Evolutionary conservation across 768 basidiomycete species (phyloP).

Genomic region (Lactarius sanguifluus): DNA sequence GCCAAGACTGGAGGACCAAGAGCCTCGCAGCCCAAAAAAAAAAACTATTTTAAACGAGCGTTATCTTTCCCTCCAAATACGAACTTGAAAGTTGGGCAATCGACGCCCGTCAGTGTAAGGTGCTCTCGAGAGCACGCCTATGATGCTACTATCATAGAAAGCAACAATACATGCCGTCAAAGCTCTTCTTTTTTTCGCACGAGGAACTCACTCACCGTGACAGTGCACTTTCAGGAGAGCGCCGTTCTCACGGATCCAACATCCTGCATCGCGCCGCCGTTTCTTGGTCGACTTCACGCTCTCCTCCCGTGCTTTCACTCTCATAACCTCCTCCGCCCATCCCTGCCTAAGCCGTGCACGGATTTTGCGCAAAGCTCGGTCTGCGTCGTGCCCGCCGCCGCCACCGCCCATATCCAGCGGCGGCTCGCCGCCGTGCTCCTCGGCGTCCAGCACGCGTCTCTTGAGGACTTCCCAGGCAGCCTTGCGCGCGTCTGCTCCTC

Average conservation of each 20-base stretch:
- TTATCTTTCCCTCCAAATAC: too few relatives aligned
- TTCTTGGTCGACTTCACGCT: background rate
- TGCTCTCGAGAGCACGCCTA: background rate
- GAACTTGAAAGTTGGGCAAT: background rate
- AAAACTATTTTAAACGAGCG: too few relatives aligned
- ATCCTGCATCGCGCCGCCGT: conserved; percentile 12
- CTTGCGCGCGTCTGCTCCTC: background rate
- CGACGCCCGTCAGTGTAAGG: background rate
- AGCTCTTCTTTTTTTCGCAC: background rate
- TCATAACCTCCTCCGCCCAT: conserved; percentile 2
- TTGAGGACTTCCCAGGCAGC: conserved; percentile 22
- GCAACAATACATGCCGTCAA: background rate
- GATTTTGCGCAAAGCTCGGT: conserved; percentile 4
- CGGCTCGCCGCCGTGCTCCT: conserved; percentile 22
- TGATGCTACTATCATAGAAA: background rate
- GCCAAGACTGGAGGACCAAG: background rate
- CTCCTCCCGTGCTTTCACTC: background rate
- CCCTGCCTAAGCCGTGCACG: conserved; percentile 13
- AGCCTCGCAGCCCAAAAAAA: background rate
- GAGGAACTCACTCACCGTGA: conserved; percentile 4
- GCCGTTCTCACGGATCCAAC: conserved; percentile 15
- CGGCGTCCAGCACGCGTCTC: conserved; percentile 14
- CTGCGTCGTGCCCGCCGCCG: background rate
- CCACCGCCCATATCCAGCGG: background rate
- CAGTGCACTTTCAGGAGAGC: conserved; percentile 3